Conservation (phyloP, 148 eudicot genomes). For the Vaccinium macrocarpon region DNA sequence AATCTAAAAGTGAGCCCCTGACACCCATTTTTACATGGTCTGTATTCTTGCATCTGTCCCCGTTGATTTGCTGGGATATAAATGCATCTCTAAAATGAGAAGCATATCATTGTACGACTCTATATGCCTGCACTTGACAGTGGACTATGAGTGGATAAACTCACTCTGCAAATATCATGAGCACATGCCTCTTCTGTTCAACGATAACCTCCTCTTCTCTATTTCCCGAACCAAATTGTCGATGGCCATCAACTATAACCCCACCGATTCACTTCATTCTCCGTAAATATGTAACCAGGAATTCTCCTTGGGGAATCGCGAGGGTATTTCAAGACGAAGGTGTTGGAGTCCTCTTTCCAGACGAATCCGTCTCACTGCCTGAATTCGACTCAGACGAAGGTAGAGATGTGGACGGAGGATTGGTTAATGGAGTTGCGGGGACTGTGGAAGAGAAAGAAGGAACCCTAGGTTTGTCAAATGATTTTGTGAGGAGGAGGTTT, state of each 20-base stretch:
- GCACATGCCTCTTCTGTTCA: constrained; percentile 36
- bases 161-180: constrained; percentile 26
- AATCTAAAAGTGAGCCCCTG: fast-evolving
- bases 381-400: constrained; percentile 16
- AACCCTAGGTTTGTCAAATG: background rate
- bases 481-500: background rate
- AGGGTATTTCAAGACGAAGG: constrained; percentile 44
- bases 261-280: constrained; percentile 7
- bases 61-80: too few species aligned
- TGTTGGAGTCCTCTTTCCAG: constrained; percentile 35
- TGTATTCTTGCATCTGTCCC: too few species aligned
- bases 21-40: too few species aligned
- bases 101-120: background rate
- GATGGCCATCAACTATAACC: constrained; percentile 17
- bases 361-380: constrained; percentile 32
- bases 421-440: constrained; percentile 15
- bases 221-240: constrained; percentile 17
- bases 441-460: constrained; percentile 14
- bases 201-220: constrained; percentile 20
- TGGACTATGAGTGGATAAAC: background rate
- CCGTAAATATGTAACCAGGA: constrained; percentile 11
- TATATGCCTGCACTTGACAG: too few species aligned
- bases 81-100: background rate
- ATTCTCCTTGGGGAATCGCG: constrained; percentile 12
- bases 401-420: background rate